Base-by-base conservation (phyloP, 352 stramenopile genomes). In the Pythium insidiosum region DNA sequence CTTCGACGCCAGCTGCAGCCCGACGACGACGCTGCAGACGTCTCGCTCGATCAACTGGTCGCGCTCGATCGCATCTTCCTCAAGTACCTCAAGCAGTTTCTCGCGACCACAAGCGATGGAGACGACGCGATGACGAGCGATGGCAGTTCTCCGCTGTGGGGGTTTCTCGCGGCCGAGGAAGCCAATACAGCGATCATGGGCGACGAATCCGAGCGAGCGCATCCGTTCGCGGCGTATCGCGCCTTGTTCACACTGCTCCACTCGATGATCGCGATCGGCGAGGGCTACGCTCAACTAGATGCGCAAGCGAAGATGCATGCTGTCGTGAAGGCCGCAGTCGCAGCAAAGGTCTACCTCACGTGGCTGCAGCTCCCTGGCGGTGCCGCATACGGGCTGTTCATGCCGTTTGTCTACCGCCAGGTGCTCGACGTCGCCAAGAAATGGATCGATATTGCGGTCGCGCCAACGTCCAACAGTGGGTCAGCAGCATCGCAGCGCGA, bases 301-400 rank as follows among this genome's bases (percentile, higher is more conserved):
- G 47, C 61, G 12, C 34, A 63, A 22, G 58, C 72, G 26, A 71
- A 78, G 50, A 49, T 57, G 6, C 25, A 56, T 7, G 68, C 61
- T 25, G 54, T 88, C 23, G 38, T 68, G 12, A 84, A 77, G 46
- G 79, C 76, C 21, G 47, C 91, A 4, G 53, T 87, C 23, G 82
- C 77, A 6, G 61, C 74, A 10, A 89, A 87, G 42, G 49, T 84
- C 4, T 94, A 94, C 34, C 45, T 94, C 6, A 58, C 55, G 26
- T 94, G 82, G 82, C 52, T 94, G 13, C 79, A 90, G 50, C 40
- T 92, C 23, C 82, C 79, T 6, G 79, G 80, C n/a, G 78, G 77
- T 0, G 75, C 79, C 0, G 80, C 82, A 2, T 90, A 92, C 38
- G 76, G 82, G 0, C 41, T 94, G 2, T 94, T 92, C 54, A 90